Percentiles rank a stretch among this genome's conserved stretches.
phyloP scores from a whole-genome alignment of 2,329 filamentous ascomycete species.

The Ascochyta fabae region DNA sequence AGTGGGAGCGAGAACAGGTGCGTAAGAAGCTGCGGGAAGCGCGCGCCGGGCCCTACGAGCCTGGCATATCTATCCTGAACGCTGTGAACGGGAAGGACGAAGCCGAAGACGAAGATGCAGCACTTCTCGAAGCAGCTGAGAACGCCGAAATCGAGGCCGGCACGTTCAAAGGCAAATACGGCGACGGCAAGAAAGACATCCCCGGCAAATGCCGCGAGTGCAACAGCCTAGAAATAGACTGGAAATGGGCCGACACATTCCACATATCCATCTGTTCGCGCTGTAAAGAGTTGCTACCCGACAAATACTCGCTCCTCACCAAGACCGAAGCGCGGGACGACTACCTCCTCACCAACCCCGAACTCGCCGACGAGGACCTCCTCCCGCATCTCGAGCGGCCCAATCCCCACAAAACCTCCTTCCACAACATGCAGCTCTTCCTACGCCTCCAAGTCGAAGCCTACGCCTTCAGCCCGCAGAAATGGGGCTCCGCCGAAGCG shows the following conservation, averaged over 20 bases:
- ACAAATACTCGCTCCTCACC: constrained; percentile 93
- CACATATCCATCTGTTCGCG: constrained; percentile 73
- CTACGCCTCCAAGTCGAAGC: constrained; percentile 92
- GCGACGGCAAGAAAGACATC: constrained; percentile 42
- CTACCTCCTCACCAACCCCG: constrained; percentile 92
- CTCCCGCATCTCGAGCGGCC: constrained; percentile 87
- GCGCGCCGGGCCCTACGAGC: constrained; percentile 85
- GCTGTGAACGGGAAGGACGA: constrained; percentile 54
- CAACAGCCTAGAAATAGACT: constrained; percentile 84
- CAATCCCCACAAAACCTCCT: constrained; percentile 94
- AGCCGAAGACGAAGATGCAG: constrained; percentile 34
- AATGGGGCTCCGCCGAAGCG: constrained; percentile 88
- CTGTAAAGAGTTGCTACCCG: constrained; percentile 89
- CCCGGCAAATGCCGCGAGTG: constrained; percentile 86
- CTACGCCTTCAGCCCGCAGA: constrained; percentile 80
- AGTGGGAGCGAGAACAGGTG: constrained; percentile 88
- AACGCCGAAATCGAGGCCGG: constrained; percentile 47
- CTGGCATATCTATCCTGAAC: constrained; percentile 75
- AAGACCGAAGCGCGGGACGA: constrained; percentile 97
- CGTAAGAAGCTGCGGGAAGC: constrained; percentile 74
- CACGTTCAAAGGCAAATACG: constrained; percentile 43
- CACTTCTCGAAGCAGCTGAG: constrained; percentile 48
- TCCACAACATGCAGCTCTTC: constrained; percentile 99
- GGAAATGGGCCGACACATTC: constrained; percentile 90
- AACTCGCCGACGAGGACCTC: constrained; percentile 86